A percentile compares a stretch with the other conserved stretches of the same genome.
Evolutionary conservation across 805 yeast genomes (phyloP).

Genomic region (Vanderwaltozyma verrucispora): DNA sequence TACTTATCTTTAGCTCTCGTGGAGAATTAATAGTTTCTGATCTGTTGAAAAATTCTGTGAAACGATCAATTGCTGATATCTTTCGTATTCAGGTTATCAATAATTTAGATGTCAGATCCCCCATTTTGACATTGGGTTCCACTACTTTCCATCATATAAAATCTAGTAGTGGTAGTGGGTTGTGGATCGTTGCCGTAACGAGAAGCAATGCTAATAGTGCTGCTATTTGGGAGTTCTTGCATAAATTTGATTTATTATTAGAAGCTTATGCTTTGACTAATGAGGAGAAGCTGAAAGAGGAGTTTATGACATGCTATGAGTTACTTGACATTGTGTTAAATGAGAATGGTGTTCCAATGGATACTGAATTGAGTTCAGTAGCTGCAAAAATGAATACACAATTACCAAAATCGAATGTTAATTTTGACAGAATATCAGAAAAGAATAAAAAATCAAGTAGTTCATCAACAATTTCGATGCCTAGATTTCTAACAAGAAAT

Average conservation of each 20-base stretch:
- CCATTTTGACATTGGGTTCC: slow-evolving; percentile 78
- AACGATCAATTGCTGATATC: slow-evolving; percentile 72
- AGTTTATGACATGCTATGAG: slow-evolving; percentile 65
- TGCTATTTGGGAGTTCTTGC: slow-evolving; percentile 66
- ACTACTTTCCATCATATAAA: slow-evolving; percentile 80
- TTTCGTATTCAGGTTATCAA: slow-evolving; percentile 88
- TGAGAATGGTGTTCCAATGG: slow-evolving; percentile 20
- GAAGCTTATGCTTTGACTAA: slow-evolving; percentile 29
- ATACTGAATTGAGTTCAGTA: slow-evolving; percentile 21
- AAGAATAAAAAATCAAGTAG: neutral
- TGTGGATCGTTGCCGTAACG: slow-evolving; percentile 85
- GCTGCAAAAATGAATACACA: slow-evolving; percentile 16
- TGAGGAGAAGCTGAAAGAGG: slow-evolving; percentile 47
- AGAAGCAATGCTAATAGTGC: slow-evolving; percentile 83
- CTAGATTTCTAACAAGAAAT: slow-evolving; percentile 13
- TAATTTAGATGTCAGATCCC: slow-evolving; percentile 44
- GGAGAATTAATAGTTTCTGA: slow-evolving; percentile 81
- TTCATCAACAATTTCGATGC: slow-evolving; percentile 5
- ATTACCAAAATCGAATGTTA: slow-evolving; percentile 7
- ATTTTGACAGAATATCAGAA: neutral
- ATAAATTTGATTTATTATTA: slow-evolving; percentile 47
- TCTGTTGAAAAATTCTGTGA: slow-evolving; percentile 61
- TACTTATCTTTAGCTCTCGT: slow-evolving; percentile 65
- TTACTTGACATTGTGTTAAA: slow-evolving; percentile 57
- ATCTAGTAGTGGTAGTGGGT: slow-evolving; percentile 34